Percentiles rank a stretch among this genome's conserved stretches.
Evolutionary conservation across 2,329 filamentous ascomycete species (phyloP).

Genomic region (Pseudofabraea citricarpa): DNA sequence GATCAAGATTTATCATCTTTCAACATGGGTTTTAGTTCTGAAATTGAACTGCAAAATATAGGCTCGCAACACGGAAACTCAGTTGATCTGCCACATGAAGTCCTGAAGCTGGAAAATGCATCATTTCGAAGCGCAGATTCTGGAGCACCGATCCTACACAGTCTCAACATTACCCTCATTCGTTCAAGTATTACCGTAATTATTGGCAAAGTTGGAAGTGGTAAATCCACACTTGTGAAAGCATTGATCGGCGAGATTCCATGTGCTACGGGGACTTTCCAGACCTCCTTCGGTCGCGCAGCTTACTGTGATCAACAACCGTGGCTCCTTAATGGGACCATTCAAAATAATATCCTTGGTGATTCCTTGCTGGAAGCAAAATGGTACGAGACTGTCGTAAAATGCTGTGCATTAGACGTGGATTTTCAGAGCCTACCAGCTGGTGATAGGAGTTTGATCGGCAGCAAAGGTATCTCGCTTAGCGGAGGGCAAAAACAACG

Average conservation of each 20-base stretch:
- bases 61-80: background rate
- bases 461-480: conserved; percentile 24
- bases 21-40: background rate
- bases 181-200: conserved; percentile 84
- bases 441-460: conserved; percentile 20
- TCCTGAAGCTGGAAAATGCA: conserved; percentile 48
- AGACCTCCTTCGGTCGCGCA: background rate
- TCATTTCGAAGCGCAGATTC: conserved; percentile 70
- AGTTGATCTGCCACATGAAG: background rate
- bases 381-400: conserved; percentile 17
- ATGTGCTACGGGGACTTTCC: background rate
- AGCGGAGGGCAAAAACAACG: conserved; percentile 20
- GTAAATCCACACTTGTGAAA: conserved; percentile 19
- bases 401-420: conserved; percentile 12
- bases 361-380: conserved; percentile 16
- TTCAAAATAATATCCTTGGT: conserved; percentile 34
- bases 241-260: conserved; percentile 16
- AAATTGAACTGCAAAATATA: background rate
- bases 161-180: conserved; percentile 73
- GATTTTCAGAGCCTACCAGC: conserved; percentile 16
- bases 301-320: conserved; percentile 39
- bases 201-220: conserved; percentile 55
- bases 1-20: background rate
- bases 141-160: conserved; percentile 69
- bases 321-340: conserved; percentile 36